Evolutionary conservation across 352 stramenopile species (phyloP).

Genomic region (Pythium guiyangense): DNA sequence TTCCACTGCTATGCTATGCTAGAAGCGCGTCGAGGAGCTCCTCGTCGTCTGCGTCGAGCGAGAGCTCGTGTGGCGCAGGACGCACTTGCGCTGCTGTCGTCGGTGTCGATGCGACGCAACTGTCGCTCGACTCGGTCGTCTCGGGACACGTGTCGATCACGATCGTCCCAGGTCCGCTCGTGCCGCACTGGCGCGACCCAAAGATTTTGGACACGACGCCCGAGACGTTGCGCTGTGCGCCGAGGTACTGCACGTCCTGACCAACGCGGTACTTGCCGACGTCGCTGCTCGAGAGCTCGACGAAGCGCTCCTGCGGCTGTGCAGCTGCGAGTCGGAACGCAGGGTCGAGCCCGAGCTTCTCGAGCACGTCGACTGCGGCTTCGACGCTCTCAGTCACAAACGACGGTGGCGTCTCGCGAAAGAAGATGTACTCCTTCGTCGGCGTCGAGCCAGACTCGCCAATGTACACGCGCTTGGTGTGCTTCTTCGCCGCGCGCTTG

Average conservation of each 20-base stretch:
- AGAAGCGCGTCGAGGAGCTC: conserved; percentile 6
- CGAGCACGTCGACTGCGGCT: conserved; percentile 43
- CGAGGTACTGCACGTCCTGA: conserved; percentile 47
- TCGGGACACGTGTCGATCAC: conserved; percentile 57
- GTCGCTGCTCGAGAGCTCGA: conserved; percentile 78
- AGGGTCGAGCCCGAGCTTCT: conserved; percentile 46
- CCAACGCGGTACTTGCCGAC: conserved; percentile 73
- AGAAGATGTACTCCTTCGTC: conserved; percentile 84
- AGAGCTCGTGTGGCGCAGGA: too few species aligned
- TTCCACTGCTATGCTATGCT: not conserved
- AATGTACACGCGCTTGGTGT: conserved; percentile 52
- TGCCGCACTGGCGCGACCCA: conserved; percentile 64
- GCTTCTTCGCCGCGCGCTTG: conserved; percentile 37
- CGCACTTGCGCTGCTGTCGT: not conserved
- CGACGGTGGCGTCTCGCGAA: conserved; percentile 65
- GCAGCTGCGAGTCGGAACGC: conserved; percentile 29
- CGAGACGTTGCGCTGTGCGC: conserved; percentile 45
- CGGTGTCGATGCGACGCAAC: not conserved
- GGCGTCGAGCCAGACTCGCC: conserved; percentile 53
- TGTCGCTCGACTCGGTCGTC: not conserved
- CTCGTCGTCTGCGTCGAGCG: conserved; percentile 6
- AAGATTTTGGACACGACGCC: conserved; percentile 69
- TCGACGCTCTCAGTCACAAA: conserved; percentile 80
- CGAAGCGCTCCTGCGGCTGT: conserved; percentile 36
- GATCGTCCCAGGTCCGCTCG: conserved; percentile 58